Percentiles rank a stretch among this genome's conserved stretches.
phyloP scores from a whole-genome alignment of 169 alveolate genomes.

The Plasmodium billcollinsi region DNA sequence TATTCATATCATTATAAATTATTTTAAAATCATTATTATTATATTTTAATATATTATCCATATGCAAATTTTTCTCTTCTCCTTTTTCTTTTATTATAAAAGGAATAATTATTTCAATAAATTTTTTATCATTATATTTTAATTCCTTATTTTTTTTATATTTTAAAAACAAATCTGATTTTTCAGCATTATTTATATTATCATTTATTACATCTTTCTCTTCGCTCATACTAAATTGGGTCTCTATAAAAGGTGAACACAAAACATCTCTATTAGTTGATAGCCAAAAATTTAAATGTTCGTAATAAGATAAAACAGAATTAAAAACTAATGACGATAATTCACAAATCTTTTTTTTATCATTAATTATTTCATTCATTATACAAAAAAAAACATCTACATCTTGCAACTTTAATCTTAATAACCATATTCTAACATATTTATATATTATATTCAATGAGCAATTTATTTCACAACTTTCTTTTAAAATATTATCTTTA shows the following conservation, averaged over 20 bases:
- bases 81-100: background rate
- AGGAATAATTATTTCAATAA: slow-evolving; percentile 2
- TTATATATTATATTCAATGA: slow-evolving; percentile 58
- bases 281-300: slow-evolving; percentile 64
- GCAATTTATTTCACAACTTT: slow-evolving; percentile 46
- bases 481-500: slow-evolving; percentile 35
- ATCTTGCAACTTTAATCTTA: slow-evolving; percentile 16
- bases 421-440: slow-evolving; percentile 70
- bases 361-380: slow-evolving; percentile 28
- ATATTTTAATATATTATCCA: background rate
- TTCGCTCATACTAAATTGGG: slow-evolving; percentile 4
- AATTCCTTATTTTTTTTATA: background rate
- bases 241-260: slow-evolving; percentile 43
- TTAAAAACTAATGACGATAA: slow-evolving; percentile 44
- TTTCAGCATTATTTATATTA: background rate
- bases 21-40: background rate
- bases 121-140: background rate
- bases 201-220: no score
- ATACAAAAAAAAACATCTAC: slow-evolving; percentile 29
- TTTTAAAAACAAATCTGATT: background rate
- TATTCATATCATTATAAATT: background rate
- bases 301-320: slow-evolving; percentile 62
- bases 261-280: background rate
- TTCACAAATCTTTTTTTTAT: slow-evolving; percentile 45
- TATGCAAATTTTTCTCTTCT: background rate